Evolutionary conservation across 495 filamentous ascomycete species (phyloP).

Genomic region (Lineolata rhizophorae): DNA sequence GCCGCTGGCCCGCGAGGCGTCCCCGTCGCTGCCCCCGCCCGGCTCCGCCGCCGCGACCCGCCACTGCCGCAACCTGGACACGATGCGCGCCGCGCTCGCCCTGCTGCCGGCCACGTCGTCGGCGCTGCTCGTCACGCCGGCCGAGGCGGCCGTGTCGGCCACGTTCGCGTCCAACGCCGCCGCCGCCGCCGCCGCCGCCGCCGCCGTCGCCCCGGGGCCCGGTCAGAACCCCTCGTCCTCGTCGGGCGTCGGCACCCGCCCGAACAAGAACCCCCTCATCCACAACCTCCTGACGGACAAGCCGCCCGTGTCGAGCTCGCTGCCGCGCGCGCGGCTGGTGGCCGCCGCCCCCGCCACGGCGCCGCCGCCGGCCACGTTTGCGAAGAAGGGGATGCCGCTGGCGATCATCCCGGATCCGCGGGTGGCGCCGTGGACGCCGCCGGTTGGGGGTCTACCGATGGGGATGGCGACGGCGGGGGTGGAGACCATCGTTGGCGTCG

Average conservation of each 20-base stretch:
- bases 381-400: constrained; percentile 79
- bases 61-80: constrained; percentile 42
- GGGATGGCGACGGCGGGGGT: no score
- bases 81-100: constrained; percentile 42
- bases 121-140: constrained; percentile 64
- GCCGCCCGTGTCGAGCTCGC: constrained; percentile 71
- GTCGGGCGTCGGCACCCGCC: constrained; percentile 48
- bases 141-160: constrained; percentile 47
- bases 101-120: constrained; percentile 75
- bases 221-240: constrained; percentile 28
- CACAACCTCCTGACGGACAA: constrained; percentile 95
- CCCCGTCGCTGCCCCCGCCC: constrained; percentile 1
- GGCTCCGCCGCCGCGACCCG: constrained; percentile 4
- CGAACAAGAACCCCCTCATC: constrained; percentile 75
- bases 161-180: not conserved
- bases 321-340: constrained; percentile 41
- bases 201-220: constrained; percentile 19
- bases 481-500: no score
- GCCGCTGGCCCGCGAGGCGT: constrained; percentile 7
- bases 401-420: constrained; percentile 56
- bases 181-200: constrained; percentile 19
- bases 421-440: constrained; percentile 39
- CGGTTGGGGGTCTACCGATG: no score
- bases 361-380: constrained; percentile 46
- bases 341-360: constrained; percentile 2